Evolutionary conservation across 305 asterid species (phyloP), one percentile per base, ranked within the genome.

Genomic region (Ajuga reptans): DNA sequence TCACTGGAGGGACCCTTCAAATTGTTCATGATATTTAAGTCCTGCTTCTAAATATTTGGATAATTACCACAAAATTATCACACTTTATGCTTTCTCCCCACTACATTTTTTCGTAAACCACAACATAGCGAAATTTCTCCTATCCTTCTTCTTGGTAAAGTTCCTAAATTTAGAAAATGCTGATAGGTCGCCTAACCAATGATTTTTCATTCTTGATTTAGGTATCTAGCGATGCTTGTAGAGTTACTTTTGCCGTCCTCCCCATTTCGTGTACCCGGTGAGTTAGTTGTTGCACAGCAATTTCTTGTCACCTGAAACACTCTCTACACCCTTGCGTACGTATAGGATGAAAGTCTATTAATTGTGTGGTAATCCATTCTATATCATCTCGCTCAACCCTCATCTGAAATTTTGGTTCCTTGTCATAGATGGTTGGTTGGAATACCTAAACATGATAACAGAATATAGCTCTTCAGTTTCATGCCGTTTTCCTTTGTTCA

Each of bases 141-240:
- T n/a, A 55, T 59, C 33, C 55, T 69, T 27, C 55, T 65, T 41
- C 46, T 21, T 60, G 45, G n/a, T 43, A 14, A 29, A 68, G 31
- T 51, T 64, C 41, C 54, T 64, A 24, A 57, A 54, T 58, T 12
- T 76, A 33, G 71, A 52, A 16, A 42, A 55, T 71, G 29, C 72
- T 49, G 41, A n/a, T 80, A 74, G 79, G 72, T 77, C 67, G 52
- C 84, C 94, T 90, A 80, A 90, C 86, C 78, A 42, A 47, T 69
- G 76, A 50, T 73, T 79, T 79, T 78, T 85, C 74, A 34, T 85
- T 84, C 84, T 86, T 84, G 82, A 83, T 85, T 76, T 88, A 90
- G 97, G 86, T 88, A 86, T 85, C 94, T 90, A 88, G 83, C 87
- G 76, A 75, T 79, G 80, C 55, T 34, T 69, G 43, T 90, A 86